phyloP scores from a whole-genome alignment of 441 rosid species.

The Melastoma candidum region DNA sequence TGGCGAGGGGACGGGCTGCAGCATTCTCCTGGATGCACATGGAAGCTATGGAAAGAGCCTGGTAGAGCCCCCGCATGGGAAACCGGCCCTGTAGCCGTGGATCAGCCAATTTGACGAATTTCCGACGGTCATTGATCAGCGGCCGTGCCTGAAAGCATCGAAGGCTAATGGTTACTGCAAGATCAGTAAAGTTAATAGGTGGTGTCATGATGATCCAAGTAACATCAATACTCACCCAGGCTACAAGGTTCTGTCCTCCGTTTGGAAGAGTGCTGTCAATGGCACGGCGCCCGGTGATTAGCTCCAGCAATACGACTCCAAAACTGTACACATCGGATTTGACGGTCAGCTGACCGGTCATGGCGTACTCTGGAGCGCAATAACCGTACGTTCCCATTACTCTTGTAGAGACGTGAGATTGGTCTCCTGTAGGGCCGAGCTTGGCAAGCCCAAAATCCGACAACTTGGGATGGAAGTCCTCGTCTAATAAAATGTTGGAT shows the following conservation, averaged over 20 bases:
- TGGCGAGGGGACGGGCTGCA: constrained; percentile 12
- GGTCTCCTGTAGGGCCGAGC: constrained; percentile 17
- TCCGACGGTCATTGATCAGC: constrained; percentile 9
- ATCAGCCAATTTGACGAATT: constrained; percentile 10
- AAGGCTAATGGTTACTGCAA: background rate
- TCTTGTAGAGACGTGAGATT: constrained; percentile 18
- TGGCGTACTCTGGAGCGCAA: constrained; percentile 20
- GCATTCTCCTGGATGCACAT: constrained; percentile 18
- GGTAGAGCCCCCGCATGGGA: constrained; percentile 15
- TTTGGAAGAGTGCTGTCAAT: constrained; percentile 14
- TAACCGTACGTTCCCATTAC: constrained; percentile 19
- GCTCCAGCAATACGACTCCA: constrained; percentile 15
- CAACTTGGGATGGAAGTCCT: constrained; percentile 16
- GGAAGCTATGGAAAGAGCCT: constrained; percentile 15
- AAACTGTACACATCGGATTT: constrained; percentile 17
- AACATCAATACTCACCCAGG: constrained; percentile 7
- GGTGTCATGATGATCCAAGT: background rate
- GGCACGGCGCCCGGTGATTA: constrained; percentile 16
- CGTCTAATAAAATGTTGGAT: constrained; percentile 14
- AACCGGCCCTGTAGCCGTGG: constrained; percentile 14
- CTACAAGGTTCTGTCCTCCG: constrained; percentile 16
- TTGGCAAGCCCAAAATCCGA: constrained; percentile 14
- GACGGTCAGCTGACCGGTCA: constrained; percentile 17
- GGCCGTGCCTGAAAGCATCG: constrained; percentile 11
- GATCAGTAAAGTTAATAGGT: background rate